Percentiles rank a stretch among this genome's conserved stretches.
These are phyloP conservation scores for Lippia alba DNA, from an alignment of 305 asterid genomes.

Conservation along the genomic window DNA sequence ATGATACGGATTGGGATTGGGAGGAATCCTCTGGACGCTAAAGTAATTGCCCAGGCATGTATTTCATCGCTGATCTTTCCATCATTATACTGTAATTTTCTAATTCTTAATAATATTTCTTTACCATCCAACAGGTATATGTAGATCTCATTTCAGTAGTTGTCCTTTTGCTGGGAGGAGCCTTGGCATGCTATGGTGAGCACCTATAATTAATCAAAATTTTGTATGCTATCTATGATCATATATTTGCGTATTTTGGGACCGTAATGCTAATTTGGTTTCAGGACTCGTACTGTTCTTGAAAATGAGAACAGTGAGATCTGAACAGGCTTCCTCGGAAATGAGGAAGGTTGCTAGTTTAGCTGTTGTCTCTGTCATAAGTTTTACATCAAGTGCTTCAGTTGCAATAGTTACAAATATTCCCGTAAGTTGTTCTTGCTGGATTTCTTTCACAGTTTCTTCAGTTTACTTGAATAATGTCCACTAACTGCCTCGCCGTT, in stretches of 20 bases:
- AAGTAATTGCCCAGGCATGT: slow-evolving; percentile 83
- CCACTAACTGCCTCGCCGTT: slow-evolving; percentile 12
- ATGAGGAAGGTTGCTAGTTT: slow-evolving; percentile 87
- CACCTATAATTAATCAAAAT: slow-evolving; percentile 13
- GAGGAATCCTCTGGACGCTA: slow-evolving; percentile 62
- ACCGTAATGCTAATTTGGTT: slow-evolving; percentile 7
- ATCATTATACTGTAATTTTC: no score
- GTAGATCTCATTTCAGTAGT: slow-evolving; percentile 77
- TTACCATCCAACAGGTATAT: slow-evolving; percentile 61
- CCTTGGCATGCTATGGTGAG: slow-evolving; percentile 93
- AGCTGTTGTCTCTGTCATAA: slow-evolving; percentile 78
- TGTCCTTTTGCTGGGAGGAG: slow-evolving; percentile 76
- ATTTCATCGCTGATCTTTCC: slow-evolving; percentile 6
- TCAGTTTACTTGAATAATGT: slow-evolving; percentile 17
- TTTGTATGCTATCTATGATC: not conserved
- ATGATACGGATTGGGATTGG: slow-evolving; percentile 85
- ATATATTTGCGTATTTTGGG: no score
- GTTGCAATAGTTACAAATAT: slow-evolving; percentile 72
- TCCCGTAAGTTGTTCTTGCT: slow-evolving; percentile 70
- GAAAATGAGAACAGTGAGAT: slow-evolving; percentile 95
- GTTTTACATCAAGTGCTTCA: slow-evolving; percentile 81
- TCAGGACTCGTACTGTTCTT: slow-evolving; percentile 81
- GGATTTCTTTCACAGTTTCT: slow-evolving; percentile 9
- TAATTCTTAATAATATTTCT: no score
- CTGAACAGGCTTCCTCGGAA: slow-evolving; percentile 83